These are phyloP conservation scores for Yamadazyma friedrichii DNA, from an alignment of 1,139 yeast genomes.

Conservation along the genomic window DNA sequence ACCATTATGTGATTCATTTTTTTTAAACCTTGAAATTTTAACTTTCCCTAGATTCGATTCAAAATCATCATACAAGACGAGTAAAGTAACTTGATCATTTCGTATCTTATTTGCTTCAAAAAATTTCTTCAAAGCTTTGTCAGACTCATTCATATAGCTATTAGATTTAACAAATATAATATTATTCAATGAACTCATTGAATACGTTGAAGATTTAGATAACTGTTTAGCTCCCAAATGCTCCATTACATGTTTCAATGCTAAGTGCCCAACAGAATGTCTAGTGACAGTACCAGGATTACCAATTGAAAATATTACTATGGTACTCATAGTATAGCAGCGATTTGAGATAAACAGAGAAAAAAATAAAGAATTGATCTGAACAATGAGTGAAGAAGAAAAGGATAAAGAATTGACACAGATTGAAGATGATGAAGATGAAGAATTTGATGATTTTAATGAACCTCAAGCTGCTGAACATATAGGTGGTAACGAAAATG, in stretches of 20 bases:
- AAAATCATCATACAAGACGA: constrained; percentile 42
- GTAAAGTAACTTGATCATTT: constrained; percentile 16
- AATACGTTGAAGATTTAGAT: constrained; percentile 22
- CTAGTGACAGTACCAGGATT: constrained; percentile 42
- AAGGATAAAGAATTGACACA: not conserved
- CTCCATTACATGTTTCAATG: constrained; percentile 27
- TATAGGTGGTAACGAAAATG: constrained; percentile 12
- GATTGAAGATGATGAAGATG: not conserved
- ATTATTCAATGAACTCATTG: constrained; percentile 20
- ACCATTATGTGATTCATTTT: constrained; percentile 45
- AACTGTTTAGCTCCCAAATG: constrained; percentile 26
- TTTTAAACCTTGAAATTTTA: constrained; percentile 27
- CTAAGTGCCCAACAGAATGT: constrained; percentile 42
- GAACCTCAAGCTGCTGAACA: constrained; percentile 1
- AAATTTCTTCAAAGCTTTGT: constrained; percentile 27
- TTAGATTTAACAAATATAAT: constrained; percentile 36
- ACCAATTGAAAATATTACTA: constrained; percentile 40
- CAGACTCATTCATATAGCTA: constrained; percentile 43
- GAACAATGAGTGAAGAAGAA: constrained; percentile 3
- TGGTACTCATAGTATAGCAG: not conserved
- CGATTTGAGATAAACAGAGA: constrained; percentile 1
- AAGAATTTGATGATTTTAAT: constrained; percentile 3
- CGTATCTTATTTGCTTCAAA: constrained; percentile 20
- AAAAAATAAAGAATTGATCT: not conserved
- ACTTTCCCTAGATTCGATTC: constrained; percentile 32